These are phyloP conservation scores for Podosphaera aphanis DNA, from an alignment of 2,329 filamentous ascomycete species.

Conservation along the genomic window DNA sequence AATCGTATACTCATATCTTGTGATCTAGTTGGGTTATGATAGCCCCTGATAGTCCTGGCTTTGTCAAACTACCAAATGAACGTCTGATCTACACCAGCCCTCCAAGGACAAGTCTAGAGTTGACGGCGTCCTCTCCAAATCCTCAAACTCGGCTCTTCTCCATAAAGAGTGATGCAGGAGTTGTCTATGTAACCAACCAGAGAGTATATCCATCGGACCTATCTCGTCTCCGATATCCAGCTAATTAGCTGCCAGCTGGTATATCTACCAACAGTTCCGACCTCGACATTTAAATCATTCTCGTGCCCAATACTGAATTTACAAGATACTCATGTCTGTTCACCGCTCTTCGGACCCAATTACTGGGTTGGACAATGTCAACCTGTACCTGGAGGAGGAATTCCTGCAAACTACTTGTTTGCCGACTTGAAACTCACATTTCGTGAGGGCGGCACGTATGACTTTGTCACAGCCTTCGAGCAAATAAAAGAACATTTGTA, in stretches of 20 bases:
- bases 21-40: conserved; percentile 72
- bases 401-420: conserved; percentile 47
- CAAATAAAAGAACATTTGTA: conserved; percentile 62
- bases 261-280: conserved; percentile 56
- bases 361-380: conserved; percentile 64
- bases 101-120: conserved; percentile 50
- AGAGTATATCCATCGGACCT: conserved; percentile 32
- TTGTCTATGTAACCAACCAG: conserved; percentile 64
- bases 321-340: conserved; percentile 63
- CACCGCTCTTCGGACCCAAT: conserved; percentile 83
- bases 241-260: conserved; percentile 37
- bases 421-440: conserved; percentile 73
- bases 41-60: conserved; percentile 40
- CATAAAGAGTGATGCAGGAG: conserved; percentile 50
- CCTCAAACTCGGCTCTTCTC: conserved; percentile 39
- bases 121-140: conserved; percentile 40
- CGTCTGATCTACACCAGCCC: conserved; percentile 60
- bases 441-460: conserved; percentile 84
- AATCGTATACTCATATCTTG: conserved; percentile 5
- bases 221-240: conserved; percentile 2
- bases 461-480: conserved; percentile 67
- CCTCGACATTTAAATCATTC: conserved; percentile 54
- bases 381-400: conserved; percentile 62
- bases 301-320: conserved; percentile 71
- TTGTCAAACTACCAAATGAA: conserved; percentile 70